Base-by-base conservation (phyloP, 345 rosid genomes). In the Carallia brachiata region DNA sequence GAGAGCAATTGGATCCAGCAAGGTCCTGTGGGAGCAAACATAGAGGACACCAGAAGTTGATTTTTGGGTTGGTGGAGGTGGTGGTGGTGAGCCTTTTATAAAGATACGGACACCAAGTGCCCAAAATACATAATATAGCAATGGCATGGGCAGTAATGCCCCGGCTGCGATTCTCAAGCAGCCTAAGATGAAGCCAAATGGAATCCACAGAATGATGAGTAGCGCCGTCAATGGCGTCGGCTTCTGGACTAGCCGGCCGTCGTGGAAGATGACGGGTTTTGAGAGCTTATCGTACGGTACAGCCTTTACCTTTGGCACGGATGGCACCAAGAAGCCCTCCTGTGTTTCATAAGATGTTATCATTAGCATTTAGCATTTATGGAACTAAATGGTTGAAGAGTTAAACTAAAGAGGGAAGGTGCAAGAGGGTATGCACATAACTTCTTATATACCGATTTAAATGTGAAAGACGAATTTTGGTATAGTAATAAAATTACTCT, bases 1-100 rank as follows among this genome's bases (percentile, higher is more conserved):
- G 70, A 93, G 82, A 40, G 89, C 86, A 69, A 90, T 81, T 1
- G 95, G 97, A 74, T 90, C 98, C 37, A 93, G 90, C 10, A 93
- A 75, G 36, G 93, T 82, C 62, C 96, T 63, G 66, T 90, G 91
- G 40, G 96, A 85, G 76, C 97, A 89, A 7, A 90, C 81, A 65
- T 84, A 88, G 61, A 90, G 90, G 55, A 85, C 90, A 0, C 96
- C 98, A 0, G 85, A 96, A 0, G 85, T 54, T 63, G 54, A 39
- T 16, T 23, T 40, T 47, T 44, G 61, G 6, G 86, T 80, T 2
- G 93, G 83, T 12, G 85, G 87, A 13, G 92, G 92, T 12, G 90
- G 92, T 19, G 60, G 23, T 32, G 34, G 40, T 3, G 15, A 84
- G 61, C 96, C 98, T 65, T 84, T 84, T 68, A 90, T 78, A 30